A percentile compares a stretch with the other conserved stretches of the same genome.
Conservation (phyloP, 169 alveolate genomes). For the Plasmodium malariae region DNA sequence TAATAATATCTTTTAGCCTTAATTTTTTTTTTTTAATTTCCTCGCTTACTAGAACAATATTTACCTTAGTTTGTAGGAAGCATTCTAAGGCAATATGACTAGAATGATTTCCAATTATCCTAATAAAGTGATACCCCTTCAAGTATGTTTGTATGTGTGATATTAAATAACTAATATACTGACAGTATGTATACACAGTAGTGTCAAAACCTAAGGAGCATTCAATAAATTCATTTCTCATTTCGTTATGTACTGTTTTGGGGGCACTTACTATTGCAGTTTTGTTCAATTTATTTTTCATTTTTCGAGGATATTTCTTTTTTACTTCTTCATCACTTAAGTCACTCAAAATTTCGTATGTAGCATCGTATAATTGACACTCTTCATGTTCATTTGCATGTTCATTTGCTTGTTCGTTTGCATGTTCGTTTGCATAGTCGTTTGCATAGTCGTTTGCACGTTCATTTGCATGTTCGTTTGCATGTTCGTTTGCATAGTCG, state of each 20-base stretch:
- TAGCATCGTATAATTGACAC: neutral
- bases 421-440: neutral
- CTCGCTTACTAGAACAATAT: conserved; percentile 93
- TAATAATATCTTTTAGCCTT: conserved; percentile 87
- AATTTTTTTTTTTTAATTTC: conserved; percentile 88
- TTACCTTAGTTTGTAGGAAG: conserved; percentile 93
- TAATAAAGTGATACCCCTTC: conserved; percentile 93
- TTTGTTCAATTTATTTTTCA: conserved; percentile 72
- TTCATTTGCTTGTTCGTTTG: neutral
- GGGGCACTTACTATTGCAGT: conserved; percentile 94
- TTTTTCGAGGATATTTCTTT: conserved; percentile 24
- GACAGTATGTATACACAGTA: conserved; percentile 95
- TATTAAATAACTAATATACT: conserved; percentile 91
- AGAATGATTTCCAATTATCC: conserved; percentile 96
- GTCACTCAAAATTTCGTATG: conserved; percentile 44
- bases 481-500: neutral
- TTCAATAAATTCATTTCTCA: conserved; percentile 92
- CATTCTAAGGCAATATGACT: conserved; percentile 95
- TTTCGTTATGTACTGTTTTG: conserved; percentile 96
- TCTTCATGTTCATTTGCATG: neutral
- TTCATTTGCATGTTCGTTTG: neutral
- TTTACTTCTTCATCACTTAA: conserved; percentile 60
- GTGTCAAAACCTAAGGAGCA: conserved; percentile 96
- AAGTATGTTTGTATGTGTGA: conserved; percentile 89
- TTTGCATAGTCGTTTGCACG: neutral